Evolutionary conservation across 192 early-diverging fungal species (phyloP).

Genomic region (Coemansia asiatica): DNA sequence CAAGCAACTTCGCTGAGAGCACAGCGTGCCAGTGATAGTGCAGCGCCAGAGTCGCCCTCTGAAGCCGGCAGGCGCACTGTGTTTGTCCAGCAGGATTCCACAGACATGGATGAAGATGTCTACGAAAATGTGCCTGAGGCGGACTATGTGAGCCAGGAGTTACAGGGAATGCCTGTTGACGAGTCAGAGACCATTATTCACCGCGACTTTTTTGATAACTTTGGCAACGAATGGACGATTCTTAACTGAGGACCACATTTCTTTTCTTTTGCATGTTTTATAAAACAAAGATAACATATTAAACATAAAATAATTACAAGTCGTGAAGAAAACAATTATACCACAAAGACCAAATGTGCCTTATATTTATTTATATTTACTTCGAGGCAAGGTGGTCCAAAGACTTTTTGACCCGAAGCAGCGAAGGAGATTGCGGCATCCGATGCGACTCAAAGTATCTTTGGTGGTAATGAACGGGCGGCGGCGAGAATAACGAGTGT

Average conservation of each 20-base stretch:
- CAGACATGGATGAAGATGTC: background rate
- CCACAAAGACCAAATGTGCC: background rate
- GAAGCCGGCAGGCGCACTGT: background rate
- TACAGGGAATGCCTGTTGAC: conserved; percentile 5
- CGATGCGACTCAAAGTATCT: conserved; percentile 28
- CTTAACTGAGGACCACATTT: conserved; percentile 3
- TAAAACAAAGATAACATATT: background rate
- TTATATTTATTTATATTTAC: background rate
- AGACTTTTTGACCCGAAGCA: background rate
- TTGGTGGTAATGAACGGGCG: conserved; percentile 26
- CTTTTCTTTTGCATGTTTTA: background rate
- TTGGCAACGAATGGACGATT: conserved; percentile 37
- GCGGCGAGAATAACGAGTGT: conserved; percentile 41
- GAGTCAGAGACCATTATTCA: conserved; percentile 30
- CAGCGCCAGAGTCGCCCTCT: conserved; percentile 41
- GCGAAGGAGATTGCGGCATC: background rate
- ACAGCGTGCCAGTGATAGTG: conserved; percentile 30
- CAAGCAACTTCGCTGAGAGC: background rate
- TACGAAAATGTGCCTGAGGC: background rate
- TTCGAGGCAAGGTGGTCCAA: background rate
- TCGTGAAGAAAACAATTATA: background rate
- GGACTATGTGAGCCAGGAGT: background rate
- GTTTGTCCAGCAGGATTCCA: background rate
- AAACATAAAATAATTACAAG: background rate
- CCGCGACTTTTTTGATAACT: conserved; percentile 30